phyloP scores from a whole-genome alignment of 2,329 filamentous ascomycete species.

The Alternaria brassicicola region DNA sequence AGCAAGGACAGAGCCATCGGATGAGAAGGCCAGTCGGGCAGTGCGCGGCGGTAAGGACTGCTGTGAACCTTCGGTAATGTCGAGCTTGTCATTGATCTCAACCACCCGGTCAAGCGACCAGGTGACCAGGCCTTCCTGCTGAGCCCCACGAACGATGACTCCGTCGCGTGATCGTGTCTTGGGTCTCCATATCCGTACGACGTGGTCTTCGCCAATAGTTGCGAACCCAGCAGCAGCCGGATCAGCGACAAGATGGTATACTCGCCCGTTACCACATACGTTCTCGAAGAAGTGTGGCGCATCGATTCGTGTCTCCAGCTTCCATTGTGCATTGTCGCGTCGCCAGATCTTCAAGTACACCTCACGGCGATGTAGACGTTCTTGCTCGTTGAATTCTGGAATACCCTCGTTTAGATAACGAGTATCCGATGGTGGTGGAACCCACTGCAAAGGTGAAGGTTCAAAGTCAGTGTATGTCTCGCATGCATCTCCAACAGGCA shows the following conservation, averaged over 20 bases:
- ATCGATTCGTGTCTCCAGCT: constrained; percentile 82
- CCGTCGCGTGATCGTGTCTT: constrained; percentile 72
- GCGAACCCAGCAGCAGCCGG: constrained; percentile 75
- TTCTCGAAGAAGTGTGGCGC: constrained; percentile 70
- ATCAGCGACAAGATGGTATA: constrained; percentile 76
- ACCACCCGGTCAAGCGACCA: constrained; percentile 73
- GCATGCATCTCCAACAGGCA: not conserved
- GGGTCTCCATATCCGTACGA: constrained; percentile 81
- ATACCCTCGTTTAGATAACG: constrained; percentile 58
- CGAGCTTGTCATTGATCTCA: constrained; percentile 50
- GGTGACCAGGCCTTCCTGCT: constrained; percentile 64
- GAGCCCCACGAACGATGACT: constrained; percentile 62
- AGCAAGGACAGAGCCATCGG: constrained; percentile 46
- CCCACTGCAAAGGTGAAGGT: constrained; percentile 66
- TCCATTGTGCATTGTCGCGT: constrained; percentile 66
- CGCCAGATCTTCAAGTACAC: constrained; percentile 91
- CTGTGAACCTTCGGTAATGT: constrained; percentile 33
- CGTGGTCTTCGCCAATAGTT: constrained; percentile 81
- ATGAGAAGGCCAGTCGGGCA: constrained; percentile 75
- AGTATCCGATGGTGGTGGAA: constrained; percentile 72
- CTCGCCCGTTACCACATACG: constrained; percentile 56
- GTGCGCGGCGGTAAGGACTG: constrained; percentile 51
- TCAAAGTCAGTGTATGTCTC: not conserved
- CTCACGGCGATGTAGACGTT: constrained; percentile 64
- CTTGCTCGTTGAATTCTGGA: constrained; percentile 50